Evolutionary conservation across 2,329 filamentous ascomycete genomes (phyloP).

Genomic region (Trichothecium roseum): DNA sequence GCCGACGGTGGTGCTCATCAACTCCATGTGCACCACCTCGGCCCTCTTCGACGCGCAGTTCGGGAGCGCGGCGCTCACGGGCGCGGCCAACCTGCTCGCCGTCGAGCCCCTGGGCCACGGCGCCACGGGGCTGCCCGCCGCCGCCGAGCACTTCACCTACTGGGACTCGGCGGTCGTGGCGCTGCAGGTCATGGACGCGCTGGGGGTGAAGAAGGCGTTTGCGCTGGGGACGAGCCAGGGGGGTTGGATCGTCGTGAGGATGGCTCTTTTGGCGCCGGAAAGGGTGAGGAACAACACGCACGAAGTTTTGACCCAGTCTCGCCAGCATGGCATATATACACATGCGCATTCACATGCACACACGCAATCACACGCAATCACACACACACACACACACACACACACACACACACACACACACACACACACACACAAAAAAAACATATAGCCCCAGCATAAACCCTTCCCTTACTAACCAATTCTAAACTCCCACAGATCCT

Average conservation of each 20-base stretch:
- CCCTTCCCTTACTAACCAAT: too few species aligned
- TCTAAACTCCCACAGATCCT: conserved; percentile 24
- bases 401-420: too few species aligned
- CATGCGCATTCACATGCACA: too few species aligned
- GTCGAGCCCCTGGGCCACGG: conserved; percentile 44
- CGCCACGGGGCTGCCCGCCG: conserved; percentile 23
- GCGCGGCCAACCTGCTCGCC: conserved; percentile 36
- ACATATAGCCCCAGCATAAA: too few species aligned
- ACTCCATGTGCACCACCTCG: conserved; percentile 39
- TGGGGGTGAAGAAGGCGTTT: conserved; percentile 36
- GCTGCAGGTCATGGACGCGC: conserved; percentile 42
- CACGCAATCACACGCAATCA: too few species aligned
- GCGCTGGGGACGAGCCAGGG: conserved; percentile 41
- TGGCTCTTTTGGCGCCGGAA: conserved; percentile 39
- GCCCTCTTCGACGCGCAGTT: conserved; percentile 36
- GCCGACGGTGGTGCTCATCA: conserved; percentile 40
- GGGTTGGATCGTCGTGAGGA: conserved; percentile 38
- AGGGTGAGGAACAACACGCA: conserved; percentile 21
- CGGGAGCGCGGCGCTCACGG: conserved; percentile 24
- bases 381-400: too few species aligned
- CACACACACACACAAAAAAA: too few species aligned
- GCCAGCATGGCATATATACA: too few species aligned
- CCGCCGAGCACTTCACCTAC: conserved; percentile 38
- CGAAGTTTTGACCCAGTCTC: too few species aligned
- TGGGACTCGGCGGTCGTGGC: conserved; percentile 45